Base-by-base conservation (phyloP, 2,329 filamentous ascomycete species). In the Ceratocystis diversiconidia region DNA sequence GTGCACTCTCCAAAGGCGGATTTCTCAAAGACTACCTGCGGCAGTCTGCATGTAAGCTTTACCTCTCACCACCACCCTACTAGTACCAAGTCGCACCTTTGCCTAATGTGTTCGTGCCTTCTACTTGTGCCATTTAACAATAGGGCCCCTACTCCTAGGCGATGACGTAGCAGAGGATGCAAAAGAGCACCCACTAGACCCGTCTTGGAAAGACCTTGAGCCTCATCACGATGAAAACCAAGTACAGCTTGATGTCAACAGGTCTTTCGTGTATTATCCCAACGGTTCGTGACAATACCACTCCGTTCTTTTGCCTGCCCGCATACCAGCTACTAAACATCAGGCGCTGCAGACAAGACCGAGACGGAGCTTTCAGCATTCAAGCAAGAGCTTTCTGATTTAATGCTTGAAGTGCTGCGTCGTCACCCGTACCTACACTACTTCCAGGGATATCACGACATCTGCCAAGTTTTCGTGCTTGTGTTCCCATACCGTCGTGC, bases 381-480 rank as follows among this genome's bases (percentile, higher is more conserved):
- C 72, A 96, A 94, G 73, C 73, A 79, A 65, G 85, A 94, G 72
- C 82, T 99, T 1, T 92, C 86, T 6, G 78, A 84, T 69, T 80
- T 99, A 62, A 97, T 99, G 71, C 83, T 84, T 63, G 82, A 88
- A 69, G 85, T 95, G 15, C 82, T 99, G 59, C 87, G 95, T 64
- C 83, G 83, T 43, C 82, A 95, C 71, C 90, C 92, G 17, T 86
- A 87, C 73, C 83, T 99, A 44, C 90, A 86, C 78, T 99, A 99
- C 77, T 99, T 99, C 75, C 94, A 99, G 77, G 94, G 94, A 73
- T 99, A 95, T 74, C 94, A 99, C 75, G 94, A 99, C 77, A 97
- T 99, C 72, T 94, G 90, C 71, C 95, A 99, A 76, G 94, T 99
- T 28, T 82, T 99, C 67, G 82, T 97, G 50, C 82, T 99, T 15